Percentiles rank a stretch among this genome's conserved stretches.
phyloP scores from a whole-genome alignment of 2,329 filamentous ascomycete species.

The Meredithiella fracta region DNA sequence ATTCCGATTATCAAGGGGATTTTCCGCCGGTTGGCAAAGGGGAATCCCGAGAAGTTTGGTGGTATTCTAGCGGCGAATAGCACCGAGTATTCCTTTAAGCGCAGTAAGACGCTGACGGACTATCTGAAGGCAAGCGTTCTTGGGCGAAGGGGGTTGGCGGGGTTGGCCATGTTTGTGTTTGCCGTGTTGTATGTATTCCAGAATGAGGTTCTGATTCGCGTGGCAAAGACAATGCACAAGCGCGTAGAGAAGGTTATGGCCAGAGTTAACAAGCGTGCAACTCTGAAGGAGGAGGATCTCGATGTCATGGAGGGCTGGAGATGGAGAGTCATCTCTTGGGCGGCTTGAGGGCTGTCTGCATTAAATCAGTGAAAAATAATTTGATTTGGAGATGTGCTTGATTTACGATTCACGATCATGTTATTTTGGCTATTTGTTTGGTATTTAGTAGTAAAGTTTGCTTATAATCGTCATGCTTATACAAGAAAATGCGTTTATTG shows the following conservation, averaged over 20 bases:
- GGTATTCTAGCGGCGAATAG: conserved; percentile 23
- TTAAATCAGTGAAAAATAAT: not conserved
- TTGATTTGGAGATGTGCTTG: too few relatives aligned
- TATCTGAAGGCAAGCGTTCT: conserved; percentile 32
- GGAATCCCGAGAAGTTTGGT: conserved; percentile 1
- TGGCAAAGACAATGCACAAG: conserved; percentile 35
- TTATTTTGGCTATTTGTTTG: not conserved
- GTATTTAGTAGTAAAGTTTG: not conserved
- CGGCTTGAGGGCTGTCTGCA: conserved; percentile 5
- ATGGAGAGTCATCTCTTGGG: conserved; percentile 38
- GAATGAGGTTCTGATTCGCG: conserved; percentile 40
- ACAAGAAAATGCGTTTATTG: too few relatives aligned
- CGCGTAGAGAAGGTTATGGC: conserved; percentile 25
- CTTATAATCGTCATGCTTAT: not conserved
- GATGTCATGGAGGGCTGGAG: conserved; percentile 37
- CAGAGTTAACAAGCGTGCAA: conserved; percentile 31
- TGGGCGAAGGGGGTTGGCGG: conserved; percentile 29
- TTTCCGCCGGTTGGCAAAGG: conserved; percentile 8
- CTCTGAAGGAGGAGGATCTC: conserved; percentile 32
- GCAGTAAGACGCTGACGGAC: conserved; percentile 32
- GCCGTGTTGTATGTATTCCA: conserved; percentile 41
- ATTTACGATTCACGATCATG: not conserved
- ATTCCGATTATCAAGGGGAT: conserved; percentile 12
- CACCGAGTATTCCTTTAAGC: conserved; percentile 41
- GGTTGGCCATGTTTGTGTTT: conserved; percentile 37